Conservation (phyloP, 2,329 filamentous ascomycete genomes). For the Cercospora sesami region DNA sequence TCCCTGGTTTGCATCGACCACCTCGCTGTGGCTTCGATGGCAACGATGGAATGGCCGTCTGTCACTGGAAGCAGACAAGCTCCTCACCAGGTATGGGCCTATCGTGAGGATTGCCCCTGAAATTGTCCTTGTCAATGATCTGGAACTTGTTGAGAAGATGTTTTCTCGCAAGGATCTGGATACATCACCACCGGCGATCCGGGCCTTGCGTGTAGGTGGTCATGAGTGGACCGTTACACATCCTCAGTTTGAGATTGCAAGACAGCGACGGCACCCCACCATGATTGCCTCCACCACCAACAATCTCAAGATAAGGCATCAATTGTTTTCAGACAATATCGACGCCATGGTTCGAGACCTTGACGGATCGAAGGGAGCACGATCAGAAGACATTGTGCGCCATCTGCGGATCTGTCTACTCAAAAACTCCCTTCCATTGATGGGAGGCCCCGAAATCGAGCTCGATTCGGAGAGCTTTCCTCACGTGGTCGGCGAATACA, state of each 20-base stretch:
- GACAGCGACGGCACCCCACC: neutral
- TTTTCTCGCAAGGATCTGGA: slow-evolving; percentile 8
- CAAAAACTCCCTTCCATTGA: neutral
- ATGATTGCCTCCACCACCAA: neutral
- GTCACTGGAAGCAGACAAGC: neutral
- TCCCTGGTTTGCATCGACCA: neutral
- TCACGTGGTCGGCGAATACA: neutral
- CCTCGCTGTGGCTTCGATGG: neutral
- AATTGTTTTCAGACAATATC: neutral
- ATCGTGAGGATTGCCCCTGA: neutral
- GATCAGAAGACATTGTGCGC: neutral
- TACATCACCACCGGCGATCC: slow-evolving; percentile 6
- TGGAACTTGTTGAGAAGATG: neutral
- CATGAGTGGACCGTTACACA: slow-evolving; percentile 14
- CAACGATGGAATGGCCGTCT: neutral
- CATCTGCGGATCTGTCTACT: neutral
- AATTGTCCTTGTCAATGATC: neutral
- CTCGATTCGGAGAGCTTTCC: neutral
- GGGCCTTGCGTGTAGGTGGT: slow-evolving; percentile 11
- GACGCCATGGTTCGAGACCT: neutral
- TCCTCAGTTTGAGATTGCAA: neutral
- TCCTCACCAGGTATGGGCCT: neutral
- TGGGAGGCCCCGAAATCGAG: neutral
- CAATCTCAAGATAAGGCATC: neutral
- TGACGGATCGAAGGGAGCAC: neutral